These are phyloP conservation scores for Leccinum subgranulosum DNA, from an alignment of 768 basidiomycete genomes.

Conservation along the genomic window DNA sequence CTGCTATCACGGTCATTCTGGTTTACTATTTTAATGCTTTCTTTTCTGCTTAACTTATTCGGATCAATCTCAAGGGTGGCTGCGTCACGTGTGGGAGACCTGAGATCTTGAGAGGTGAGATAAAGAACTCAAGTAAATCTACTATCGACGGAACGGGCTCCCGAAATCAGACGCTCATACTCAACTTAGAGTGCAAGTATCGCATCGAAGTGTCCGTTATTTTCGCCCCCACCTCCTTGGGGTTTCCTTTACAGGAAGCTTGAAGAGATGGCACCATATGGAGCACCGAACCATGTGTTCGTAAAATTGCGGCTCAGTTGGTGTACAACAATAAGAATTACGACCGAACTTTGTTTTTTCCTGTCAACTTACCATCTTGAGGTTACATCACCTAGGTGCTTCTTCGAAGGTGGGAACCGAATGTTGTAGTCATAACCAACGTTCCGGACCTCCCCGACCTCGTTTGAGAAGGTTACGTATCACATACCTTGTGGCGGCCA, in stretches of 20 bases:
- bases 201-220: constrained; percentile 15
- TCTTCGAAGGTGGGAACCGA: constrained; percentile 5
- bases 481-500: constrained; percentile 11
- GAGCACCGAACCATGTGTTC: neutral
- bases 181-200: neutral
- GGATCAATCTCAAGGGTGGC: constrained; percentile 5
- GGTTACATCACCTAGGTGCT: neutral
- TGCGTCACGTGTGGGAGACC: too few species aligned
- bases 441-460: neutral
- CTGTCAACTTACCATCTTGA: neutral
- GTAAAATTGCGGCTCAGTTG: neutral
- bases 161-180: neutral
- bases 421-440: neutral
- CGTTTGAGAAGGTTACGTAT: neutral
- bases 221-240: constrained; percentile 18
- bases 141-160: neutral
- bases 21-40: neutral
- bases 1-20: neutral
- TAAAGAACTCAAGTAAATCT: neutral
- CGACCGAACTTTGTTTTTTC: constrained; percentile 1
- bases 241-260: constrained; percentile 10
- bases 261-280: neutral
- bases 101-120: neutral
- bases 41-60: neutral
- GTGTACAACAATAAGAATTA: constrained; percentile 2